Conservation (phyloP, 805 yeast species). For the Torulaspora indica region DNA sequence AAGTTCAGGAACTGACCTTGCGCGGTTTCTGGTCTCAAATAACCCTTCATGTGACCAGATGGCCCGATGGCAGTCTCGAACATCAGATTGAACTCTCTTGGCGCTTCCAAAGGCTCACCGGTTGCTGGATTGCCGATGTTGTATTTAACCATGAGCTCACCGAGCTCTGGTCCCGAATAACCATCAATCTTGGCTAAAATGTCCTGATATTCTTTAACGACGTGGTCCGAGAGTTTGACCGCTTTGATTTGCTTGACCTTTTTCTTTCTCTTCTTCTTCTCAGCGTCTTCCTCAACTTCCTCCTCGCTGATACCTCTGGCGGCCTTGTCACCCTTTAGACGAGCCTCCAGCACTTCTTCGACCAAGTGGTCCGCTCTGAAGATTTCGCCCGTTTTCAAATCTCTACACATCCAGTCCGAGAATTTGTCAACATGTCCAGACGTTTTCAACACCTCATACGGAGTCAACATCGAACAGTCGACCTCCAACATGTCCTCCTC, state of each 20-base stretch:
- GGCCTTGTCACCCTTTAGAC: constrained; percentile 94
- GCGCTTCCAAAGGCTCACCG: constrained; percentile 78
- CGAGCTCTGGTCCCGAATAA: constrained; percentile 86
- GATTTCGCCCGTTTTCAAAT: constrained; percentile 91
- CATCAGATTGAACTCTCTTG: constrained; percentile 95
- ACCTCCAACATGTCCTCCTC: constrained; percentile 99
- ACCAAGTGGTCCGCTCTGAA: constrained; percentile 98
- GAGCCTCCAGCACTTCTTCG: constrained; percentile 93
- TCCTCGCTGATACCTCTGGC: constrained; percentile 75
- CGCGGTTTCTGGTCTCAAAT: constrained; percentile 97
- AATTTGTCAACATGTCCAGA: constrained; percentile 99
- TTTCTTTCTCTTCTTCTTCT: constrained; percentile 90
- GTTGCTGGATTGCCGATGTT: constrained; percentile 89
- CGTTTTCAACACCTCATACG: constrained; percentile 94
- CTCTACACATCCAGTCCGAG: constrained; percentile 99
- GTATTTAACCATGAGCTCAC: constrained; percentile 77
- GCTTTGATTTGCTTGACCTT: constrained; percentile 93
- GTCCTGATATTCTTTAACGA: constrained; percentile 73
- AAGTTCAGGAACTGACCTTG: constrained; percentile 98
- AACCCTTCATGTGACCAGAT: constrained; percentile 93
- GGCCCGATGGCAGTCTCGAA: constrained; percentile 99
- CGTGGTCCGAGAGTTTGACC: constrained; percentile 75
- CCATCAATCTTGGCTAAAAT: constrained; percentile 94
- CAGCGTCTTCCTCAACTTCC: constrained; percentile 60
- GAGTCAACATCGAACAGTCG: constrained; percentile 96